Conservation (phyloP, 352 stramenopile species). For the Globisporangium spinosum region DNA sequence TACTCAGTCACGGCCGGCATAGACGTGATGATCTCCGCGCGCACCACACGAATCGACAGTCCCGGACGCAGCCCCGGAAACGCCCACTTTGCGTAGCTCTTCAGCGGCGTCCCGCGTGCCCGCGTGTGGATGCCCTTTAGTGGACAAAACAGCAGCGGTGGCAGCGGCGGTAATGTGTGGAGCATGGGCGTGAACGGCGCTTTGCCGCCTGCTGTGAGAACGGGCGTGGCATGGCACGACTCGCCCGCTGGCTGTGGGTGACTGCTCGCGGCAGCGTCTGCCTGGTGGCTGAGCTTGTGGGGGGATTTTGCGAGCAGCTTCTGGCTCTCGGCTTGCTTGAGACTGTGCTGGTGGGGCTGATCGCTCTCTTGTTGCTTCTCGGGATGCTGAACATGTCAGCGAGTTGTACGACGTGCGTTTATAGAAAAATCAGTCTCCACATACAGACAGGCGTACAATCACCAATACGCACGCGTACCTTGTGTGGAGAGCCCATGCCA, state of each 20-base stretch:
- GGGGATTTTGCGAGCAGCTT: slow-evolving; percentile 23
- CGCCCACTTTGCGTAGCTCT: slow-evolving; percentile 49
- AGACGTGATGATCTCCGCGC: slow-evolving; percentile 47
- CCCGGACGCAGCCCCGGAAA: slow-evolving; percentile 50
- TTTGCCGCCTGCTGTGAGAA: slow-evolving; percentile 9
- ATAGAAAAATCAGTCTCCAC: slow-evolving; percentile 6
- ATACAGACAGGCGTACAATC: background rate
- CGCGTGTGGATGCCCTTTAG: slow-evolving; percentile 32
- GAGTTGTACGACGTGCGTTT: background rate
- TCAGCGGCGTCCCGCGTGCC: slow-evolving; percentile 42
- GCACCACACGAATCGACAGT: slow-evolving; percentile 67
- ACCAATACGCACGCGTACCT: slow-evolving; percentile 25
- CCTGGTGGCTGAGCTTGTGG: background rate
- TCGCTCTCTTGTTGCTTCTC: slow-evolving; percentile 16
- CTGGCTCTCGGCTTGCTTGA: slow-evolving; percentile 30
- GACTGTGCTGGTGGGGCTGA: slow-evolving; percentile 22
- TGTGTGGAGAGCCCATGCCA: slow-evolving; percentile 38
- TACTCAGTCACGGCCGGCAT: slow-evolving; percentile 70
- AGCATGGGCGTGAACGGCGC: slow-evolving; percentile 19
- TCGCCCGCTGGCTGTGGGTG: background rate
- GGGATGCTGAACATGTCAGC: slow-evolving; percentile 13
- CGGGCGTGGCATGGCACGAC: slow-evolving; percentile 12
- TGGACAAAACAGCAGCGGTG: slow-evolving; percentile 51
- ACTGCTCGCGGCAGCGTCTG: background rate
- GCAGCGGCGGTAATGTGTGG: slow-evolving; percentile 46